Conservation (phyloP, 495 filamentous ascomycete species). For the Podospora sp. region DNA sequence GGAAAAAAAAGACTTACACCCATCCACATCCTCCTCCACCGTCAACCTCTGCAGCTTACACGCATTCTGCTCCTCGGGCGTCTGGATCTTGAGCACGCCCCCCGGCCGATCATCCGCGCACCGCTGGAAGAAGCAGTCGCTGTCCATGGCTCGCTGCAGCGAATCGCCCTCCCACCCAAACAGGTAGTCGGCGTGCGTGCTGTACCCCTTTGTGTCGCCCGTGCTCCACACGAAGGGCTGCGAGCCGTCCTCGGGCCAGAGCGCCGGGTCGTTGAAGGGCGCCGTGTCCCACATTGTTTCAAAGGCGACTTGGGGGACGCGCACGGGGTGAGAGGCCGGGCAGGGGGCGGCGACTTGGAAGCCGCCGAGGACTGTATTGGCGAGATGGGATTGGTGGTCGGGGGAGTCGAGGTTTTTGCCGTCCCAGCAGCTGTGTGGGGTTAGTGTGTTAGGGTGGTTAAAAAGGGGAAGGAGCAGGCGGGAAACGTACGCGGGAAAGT, state of each 20-base stretch:
- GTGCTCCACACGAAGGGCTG: conserved; percentile 45
- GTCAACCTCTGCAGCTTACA: conserved; percentile 12
- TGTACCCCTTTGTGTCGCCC: conserved; percentile 22
- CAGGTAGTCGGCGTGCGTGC: conserved; percentile 25
- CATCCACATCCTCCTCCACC: conserved; percentile 18
- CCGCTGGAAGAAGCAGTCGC: conserved; percentile 12
- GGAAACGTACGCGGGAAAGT: conserved; percentile 43
- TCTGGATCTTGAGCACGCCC: conserved; percentile 20
- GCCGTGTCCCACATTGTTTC: conserved; percentile 52
- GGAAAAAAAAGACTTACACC: conserved; percentile 14
- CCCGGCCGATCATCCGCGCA: not conserved
- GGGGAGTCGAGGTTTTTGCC: conserved; percentile 56
- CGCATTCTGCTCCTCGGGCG: conserved; percentile 12
- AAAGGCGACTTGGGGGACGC: conserved; percentile 48
- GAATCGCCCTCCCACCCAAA: conserved; percentile 25
- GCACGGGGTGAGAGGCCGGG: conserved; percentile 48
- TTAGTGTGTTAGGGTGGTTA: not conserved
- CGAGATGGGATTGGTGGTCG: conserved; percentile 55
- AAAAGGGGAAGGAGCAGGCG: not conserved
- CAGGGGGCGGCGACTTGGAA: conserved; percentile 44
- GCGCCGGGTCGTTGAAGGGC: conserved; percentile 40
- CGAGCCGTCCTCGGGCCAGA: conserved; percentile 47
- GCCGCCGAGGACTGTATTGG: conserved; percentile 38
- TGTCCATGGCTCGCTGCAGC: conserved; percentile 21
- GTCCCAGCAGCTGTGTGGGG: conserved; percentile 46